Base-by-base conservation (phyloP, 257 asterid species). In the Gentiana macrophylla region DNA sequence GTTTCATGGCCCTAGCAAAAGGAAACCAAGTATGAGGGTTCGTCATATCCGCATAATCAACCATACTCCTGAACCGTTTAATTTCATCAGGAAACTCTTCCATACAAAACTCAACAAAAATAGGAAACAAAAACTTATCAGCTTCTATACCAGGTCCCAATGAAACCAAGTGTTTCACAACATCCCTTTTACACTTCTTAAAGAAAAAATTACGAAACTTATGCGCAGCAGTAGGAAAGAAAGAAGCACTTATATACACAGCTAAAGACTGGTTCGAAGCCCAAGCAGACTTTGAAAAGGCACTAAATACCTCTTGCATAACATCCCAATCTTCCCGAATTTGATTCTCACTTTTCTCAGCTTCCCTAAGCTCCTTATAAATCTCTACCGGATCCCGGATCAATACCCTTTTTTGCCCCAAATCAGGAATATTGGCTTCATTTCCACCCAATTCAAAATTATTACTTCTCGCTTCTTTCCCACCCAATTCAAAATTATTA, bases 21-120 rank as follows among this genome's bases (percentile, higher is more conserved):
- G 98, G 98, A 74, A 86, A 91, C 98, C 98, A 91, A 55, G 96
- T 80, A 60, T 86, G 89, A 6, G 98, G 96, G 74, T 74, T 80
- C 4, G 96, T 86, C 94, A 91, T 68, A 70, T 91, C 96, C 32
- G 95, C 96, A 0, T 92, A 86, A 49, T 77, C 87, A 53, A 87
- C 89, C 94, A 87, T 80, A 58, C 62, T 70, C 75, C 89, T 75
- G 57, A 87, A 91, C 68, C 79, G 76, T 63, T 74, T 82, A 55
- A 91, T 91, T 70, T 87, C 94, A 57, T 70, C 78, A 5, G 84
- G 83, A 38, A 74, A 91, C 67, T 80, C 68, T 49, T 91, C 98
- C 35, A 83, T 67, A 58, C 96, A 84, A 61, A 77, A 91, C 73
- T 91, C 98, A 47, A 75, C 96, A 33, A 91, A 91, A 46, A 87